Percentiles rank a stretch among this genome's conserved stretches.
phyloP scores from a whole-genome alignment of 768 basidiomycete species.

The Leccinellum rugosiceps region DNA sequence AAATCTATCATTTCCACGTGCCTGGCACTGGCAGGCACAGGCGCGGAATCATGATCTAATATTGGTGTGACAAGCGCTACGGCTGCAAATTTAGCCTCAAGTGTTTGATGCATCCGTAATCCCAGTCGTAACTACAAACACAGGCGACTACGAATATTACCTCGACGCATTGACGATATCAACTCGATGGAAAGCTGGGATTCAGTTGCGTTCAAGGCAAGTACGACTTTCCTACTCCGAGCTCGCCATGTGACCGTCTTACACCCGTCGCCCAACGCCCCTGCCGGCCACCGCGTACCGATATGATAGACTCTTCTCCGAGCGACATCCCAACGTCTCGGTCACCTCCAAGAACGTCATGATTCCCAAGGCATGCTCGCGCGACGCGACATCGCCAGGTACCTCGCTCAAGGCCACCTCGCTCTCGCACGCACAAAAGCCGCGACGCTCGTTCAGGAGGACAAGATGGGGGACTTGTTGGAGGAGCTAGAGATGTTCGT shows the following conservation, averaged over 20 bases:
- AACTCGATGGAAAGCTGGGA: constrained; percentile 29
- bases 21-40: background rate
- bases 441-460: constrained; percentile 62
- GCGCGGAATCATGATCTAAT: background rate
- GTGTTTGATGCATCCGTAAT: background rate
- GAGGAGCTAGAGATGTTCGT: constrained; percentile 66
- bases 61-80: background rate
- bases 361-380: constrained; percentile 62
- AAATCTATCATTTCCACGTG: background rate
- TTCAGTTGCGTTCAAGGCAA: constrained; percentile 29
- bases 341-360: constrained; percentile 67
- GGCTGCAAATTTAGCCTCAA: background rate
- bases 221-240: background rate
- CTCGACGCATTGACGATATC: background rate
- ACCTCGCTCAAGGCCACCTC: constrained; percentile 59
- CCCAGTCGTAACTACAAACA: background rate
- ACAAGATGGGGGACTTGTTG: constrained; percentile 57
- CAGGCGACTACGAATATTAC: background rate
- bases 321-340: constrained; percentile 59
- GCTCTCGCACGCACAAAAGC: constrained; percentile 70
- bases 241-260: background rate
- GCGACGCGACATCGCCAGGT: constrained; percentile 63
- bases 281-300: background rate
- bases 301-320: constrained; percentile 54
- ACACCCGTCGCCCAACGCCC: background rate